Evolutionary conservation across 495 filamentous ascomycete species (phyloP).

Genomic region (Peziza echinospora): DNA sequence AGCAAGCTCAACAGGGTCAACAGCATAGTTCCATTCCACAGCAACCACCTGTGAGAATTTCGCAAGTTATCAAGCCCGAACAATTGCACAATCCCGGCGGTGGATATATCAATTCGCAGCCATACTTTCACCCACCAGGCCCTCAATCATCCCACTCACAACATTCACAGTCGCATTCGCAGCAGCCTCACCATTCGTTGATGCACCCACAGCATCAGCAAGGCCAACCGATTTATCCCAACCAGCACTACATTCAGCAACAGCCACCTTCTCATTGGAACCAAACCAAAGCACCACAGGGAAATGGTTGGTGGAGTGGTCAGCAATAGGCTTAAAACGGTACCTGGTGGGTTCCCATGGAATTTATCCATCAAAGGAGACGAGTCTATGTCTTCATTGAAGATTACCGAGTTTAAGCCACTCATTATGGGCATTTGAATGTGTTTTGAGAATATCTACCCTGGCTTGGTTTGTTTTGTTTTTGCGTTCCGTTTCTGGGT

Average conservation of each 20-base stretch:
- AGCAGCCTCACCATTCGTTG: conserved; percentile 36
- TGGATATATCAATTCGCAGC: conserved; percentile 19
- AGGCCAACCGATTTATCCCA: conserved; percentile 30
- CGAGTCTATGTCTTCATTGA: too few relatives aligned
- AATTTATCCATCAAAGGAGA: too few relatives aligned
- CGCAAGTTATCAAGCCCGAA: conserved; percentile 18
- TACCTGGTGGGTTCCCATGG: too few relatives aligned
- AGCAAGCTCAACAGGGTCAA: conserved; percentile 19
- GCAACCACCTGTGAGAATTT: conserved; percentile 17
- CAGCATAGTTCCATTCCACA: conserved; percentile 21
- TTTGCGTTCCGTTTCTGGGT: too few relatives aligned
- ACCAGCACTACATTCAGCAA: conserved; percentile 39
- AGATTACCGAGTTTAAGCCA: too few relatives aligned
- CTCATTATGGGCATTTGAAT: too few relatives aligned
- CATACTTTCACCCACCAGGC: conserved; percentile 21
- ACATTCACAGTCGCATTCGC: conserved; percentile 32
- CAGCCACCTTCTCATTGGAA: conserved; percentile 26
- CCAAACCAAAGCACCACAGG: conserved; percentile 21
- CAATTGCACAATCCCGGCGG: conserved; percentile 16
- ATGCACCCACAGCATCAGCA: conserved; percentile 28
- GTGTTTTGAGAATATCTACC: too few relatives aligned
- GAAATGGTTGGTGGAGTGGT: conserved; percentile 13
- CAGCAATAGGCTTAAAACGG: too few relatives aligned
- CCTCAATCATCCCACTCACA: conserved; percentile 28
- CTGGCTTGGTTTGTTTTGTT: too few relatives aligned